Conservation (phyloP, 78 protist genomes). For the Isochrysis galbana region DNA sequence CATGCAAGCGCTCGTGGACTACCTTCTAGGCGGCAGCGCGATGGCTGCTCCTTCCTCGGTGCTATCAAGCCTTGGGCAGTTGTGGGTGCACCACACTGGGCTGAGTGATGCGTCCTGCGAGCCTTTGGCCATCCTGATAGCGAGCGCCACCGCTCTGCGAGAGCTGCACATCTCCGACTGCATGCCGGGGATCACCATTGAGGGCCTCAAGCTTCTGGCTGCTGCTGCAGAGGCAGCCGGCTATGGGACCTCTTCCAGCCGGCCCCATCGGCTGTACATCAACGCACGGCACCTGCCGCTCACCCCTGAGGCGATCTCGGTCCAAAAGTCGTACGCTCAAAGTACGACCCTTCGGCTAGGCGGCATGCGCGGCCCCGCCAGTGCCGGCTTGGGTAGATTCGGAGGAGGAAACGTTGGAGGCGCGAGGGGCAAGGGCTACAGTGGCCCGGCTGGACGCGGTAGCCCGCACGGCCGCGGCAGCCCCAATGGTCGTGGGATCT, state of each 20-base stretch:
- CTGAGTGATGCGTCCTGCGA: neutral
- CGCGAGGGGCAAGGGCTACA: too few relatives aligned
- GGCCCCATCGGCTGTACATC: neutral
- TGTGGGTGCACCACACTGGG: conserved; percentile 4
- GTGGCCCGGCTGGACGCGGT: too few relatives aligned
- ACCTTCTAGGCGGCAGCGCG: neutral
- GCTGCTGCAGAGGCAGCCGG: neutral
- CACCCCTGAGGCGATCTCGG: neutral
- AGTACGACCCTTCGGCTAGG: neutral
- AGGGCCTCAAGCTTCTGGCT: neutral
- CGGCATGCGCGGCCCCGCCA: neutral
- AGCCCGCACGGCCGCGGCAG: too few relatives aligned
- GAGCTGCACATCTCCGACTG: conserved; percentile 14
- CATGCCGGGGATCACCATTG: neutral
- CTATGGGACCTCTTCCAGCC: neutral
- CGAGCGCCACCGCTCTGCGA: neutral
- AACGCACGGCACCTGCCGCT: conserved; percentile 2
- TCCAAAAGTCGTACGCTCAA: neutral
- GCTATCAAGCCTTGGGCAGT: neutral
- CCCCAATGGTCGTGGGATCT: too few relatives aligned
- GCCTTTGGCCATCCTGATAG: neutral
- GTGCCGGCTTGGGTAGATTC: too few relatives aligned
- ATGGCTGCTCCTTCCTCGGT: neutral
- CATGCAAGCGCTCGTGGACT: neutral
- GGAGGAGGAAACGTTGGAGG: too few relatives aligned